These are phyloP conservation scores for Auricularia cornea DNA, from an alignment of 768 basidiomycete species.

Conservation along the genomic window DNA sequence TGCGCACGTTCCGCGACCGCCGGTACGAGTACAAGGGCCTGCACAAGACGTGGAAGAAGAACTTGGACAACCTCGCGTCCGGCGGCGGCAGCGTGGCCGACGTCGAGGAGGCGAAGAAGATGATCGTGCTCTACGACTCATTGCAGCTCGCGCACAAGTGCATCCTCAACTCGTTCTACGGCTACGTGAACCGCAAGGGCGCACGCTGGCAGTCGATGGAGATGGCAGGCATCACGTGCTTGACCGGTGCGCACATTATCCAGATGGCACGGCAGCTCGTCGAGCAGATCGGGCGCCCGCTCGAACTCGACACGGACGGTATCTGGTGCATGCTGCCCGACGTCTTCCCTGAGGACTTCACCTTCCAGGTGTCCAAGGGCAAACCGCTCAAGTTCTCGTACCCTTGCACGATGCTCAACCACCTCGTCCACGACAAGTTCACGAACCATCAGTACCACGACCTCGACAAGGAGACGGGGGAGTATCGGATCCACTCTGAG, in stretches of 20 bases:
- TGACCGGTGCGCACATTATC: conserved; percentile 96
- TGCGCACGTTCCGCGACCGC: conserved; percentile 91
- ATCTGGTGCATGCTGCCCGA: conserved; percentile 99
- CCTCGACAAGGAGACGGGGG: conserved; percentile 73
- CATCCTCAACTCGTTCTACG: conserved; percentile 99
- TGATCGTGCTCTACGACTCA: conserved; percentile 98
- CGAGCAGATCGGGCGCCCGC: conserved; percentile 93
- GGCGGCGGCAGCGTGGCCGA: conserved; percentile 72
- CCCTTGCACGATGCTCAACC: conserved; percentile 99
- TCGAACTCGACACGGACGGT: conserved; percentile 97
- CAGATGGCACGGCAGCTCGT: conserved; percentile 97
- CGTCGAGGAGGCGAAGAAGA: conserved; percentile 95
- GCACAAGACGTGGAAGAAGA: conserved; percentile 99
- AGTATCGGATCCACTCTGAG: conserved; percentile 82
- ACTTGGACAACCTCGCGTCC: conserved; percentile 64
- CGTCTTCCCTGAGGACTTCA: conserved; percentile 96
- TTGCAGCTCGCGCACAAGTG: conserved; percentile 99
- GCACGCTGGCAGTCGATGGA: conserved; percentile 99
- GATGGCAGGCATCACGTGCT: conserved; percentile 98
- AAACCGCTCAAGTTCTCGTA: conserved; percentile 88
- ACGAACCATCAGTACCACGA: conserved; percentile 98
- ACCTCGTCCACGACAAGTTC: conserved; percentile 89
- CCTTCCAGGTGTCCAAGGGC: conserved; percentile 81
- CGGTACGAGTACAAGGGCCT: conserved; percentile 99
- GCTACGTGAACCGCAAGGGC: conserved; percentile 99